Conservation (phyloP, 441 rosid species). For the Croton laevigatus region DNA sequence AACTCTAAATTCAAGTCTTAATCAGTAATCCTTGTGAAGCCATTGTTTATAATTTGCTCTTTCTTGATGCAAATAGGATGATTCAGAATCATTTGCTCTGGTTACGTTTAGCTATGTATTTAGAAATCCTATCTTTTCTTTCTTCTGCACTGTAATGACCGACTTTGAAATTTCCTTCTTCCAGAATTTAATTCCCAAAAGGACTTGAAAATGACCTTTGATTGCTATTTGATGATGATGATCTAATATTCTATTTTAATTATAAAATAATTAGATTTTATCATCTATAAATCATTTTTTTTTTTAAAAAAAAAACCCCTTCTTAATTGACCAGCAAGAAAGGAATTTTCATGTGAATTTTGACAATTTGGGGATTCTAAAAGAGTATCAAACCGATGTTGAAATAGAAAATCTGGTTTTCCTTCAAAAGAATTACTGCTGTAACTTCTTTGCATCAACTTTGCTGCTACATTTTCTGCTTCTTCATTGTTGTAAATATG, state of each 20-base stretch:
- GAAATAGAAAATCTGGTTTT: conserved; percentile 38
- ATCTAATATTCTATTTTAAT: conserved; percentile 28
- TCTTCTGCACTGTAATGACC: conserved; percentile 85
- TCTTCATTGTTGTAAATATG: conserved; percentile 41
- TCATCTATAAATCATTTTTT: too few relatives aligned
- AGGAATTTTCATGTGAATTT: conserved; percentile 50
- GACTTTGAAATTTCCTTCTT: conserved; percentile 57
- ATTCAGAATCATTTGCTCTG: conserved; percentile 39
- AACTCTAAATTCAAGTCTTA: neutral
- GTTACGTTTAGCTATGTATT: conserved; percentile 84
- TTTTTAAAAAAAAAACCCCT: conserved; percentile 32
- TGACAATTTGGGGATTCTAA: conserved; percentile 44
- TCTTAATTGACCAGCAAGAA: conserved; percentile 55
- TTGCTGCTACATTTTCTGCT: conserved; percentile 44
- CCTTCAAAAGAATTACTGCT: conserved; percentile 58
- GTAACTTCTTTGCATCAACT: conserved; percentile 64
- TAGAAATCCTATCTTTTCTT: conserved; percentile 74
- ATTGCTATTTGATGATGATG: conserved; percentile 10
- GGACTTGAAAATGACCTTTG: conserved; percentile 31
- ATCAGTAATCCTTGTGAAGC: conserved; percentile 1
- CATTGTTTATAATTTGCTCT: neutral
- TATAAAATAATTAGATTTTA: too few relatives aligned
- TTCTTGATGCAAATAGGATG: neutral
- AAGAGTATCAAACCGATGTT: conserved; percentile 41
- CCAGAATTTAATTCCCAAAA: conserved; percentile 27